Conservation (phyloP, 2,329 filamentous ascomycete species). For the Aspergillus ustus region DNA sequence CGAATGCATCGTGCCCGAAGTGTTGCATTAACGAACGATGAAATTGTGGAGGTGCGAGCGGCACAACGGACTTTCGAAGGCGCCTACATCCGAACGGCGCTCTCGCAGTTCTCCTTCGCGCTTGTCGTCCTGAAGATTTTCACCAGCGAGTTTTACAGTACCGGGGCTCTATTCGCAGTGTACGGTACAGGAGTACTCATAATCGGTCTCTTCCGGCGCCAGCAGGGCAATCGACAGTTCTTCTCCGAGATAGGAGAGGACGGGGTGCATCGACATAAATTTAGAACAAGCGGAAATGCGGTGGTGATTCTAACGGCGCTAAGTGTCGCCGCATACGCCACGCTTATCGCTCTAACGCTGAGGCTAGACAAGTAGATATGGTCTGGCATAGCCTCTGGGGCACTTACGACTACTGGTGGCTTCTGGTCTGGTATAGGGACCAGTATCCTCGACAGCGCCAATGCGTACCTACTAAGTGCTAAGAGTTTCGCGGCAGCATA, state of each 20-base stretch:
- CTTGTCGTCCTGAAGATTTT: slow-evolving; percentile 96
- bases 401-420: background rate
- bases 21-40: slow-evolving; percentile 77
- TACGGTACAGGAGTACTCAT: slow-evolving; percentile 85
- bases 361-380: slow-evolving; percentile 44
- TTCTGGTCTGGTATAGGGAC: background rate
- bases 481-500: slow-evolving; percentile 34
- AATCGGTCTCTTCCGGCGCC: slow-evolving; percentile 81
- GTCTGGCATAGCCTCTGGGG: background rate
- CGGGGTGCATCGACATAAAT: slow-evolving; percentile 64
- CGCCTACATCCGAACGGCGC: slow-evolving; percentile 91
- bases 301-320: slow-evolving; percentile 66
- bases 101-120: slow-evolving; percentile 93
- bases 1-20: slow-evolving; percentile 83
- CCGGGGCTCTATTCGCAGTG: slow-evolving; percentile 92
- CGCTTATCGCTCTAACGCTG: slow-evolving; percentile 63
- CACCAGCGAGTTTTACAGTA: slow-evolving; percentile 92
- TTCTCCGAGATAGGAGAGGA: slow-evolving; percentile 66
- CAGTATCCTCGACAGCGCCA: background rate
- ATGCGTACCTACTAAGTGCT: slow-evolving; percentile 40
- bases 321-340: slow-evolving; percentile 66
- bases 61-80: slow-evolving; percentile 97
- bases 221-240: slow-evolving; percentile 93
- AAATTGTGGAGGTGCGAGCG: slow-evolving; percentile 92
- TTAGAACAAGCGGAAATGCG: slow-evolving; percentile 69